Base-by-base conservation (phyloP, 805 yeast genomes). In the Kodamaea kaohsiungensis region DNA sequence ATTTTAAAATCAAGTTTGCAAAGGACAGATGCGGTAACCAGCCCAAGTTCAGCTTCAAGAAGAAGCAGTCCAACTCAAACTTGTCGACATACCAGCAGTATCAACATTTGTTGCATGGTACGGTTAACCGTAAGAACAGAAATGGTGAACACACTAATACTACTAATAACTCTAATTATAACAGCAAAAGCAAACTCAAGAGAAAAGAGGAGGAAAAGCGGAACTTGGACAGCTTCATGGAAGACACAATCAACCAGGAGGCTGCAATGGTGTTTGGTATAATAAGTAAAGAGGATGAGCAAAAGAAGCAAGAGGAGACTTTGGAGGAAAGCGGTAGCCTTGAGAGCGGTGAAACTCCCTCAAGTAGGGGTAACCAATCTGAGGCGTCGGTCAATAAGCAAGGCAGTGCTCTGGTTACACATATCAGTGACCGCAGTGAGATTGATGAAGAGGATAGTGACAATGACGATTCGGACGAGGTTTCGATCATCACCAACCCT, bases 11-110 rank as follows among this genome's bases (percentile, higher is more conserved):
- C 46, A 81, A 83, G 49, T 88, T 79, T 68, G 96, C 91, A 46
- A 86, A 86, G 62, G 96, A 88, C 69, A 77, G 96, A 64, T 88
- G 96, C 72, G 96, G 88, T 2, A 87, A 87, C 63, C 89, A 81
- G 33, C 87, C 84, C 55, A 87, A 81, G 71, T 76, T 75, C 53
- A 70, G 71, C 59, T 70, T 65, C 67, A 78, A 69, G 65, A 83
- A 74, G 70, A 73, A 64, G 58, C 70, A 69, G 58, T 72, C 62
- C 64, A 75, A 65, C 37, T 46, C 53, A 25, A 52, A 49, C 9
- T 13, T 45, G 19, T 45, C 49, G n/a, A 51, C 53, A 2, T 51
- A 51, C 33, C 56, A 51, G 39, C 59, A 53, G 53, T 57, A 55
- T 48, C 48, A 56, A 43, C 50, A 61, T 58, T 51, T 56, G 53